A percentile compares a stretch with the other conserved stretches of the same genome.
These are phyloP conservation scores for Tetrapisispora taiwanensis DNA, from an alignment of 805 yeast species.

Conservation along the genomic window DNA sequence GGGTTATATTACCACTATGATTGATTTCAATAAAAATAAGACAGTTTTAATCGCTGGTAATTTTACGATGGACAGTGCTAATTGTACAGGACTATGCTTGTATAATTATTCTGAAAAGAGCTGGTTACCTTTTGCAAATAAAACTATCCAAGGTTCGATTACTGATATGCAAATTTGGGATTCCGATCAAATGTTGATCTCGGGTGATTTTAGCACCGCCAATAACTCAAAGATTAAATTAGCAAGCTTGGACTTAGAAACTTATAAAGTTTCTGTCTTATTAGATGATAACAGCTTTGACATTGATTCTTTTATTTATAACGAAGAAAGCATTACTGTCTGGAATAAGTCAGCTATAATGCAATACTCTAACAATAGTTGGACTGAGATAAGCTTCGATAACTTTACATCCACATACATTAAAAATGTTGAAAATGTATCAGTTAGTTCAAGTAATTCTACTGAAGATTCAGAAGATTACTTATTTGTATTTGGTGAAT, in stretches of 20 bases:
- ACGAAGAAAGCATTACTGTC: slow-evolving; percentile 8
- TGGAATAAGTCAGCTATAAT: slow-evolving; percentile 16
- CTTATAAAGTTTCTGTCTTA: slow-evolving; percentile 7
- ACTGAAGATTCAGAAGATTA: neutral
- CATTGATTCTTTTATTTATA: slow-evolving; percentile 13
- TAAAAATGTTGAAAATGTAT: slow-evolving; percentile 1
- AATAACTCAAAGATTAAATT: slow-evolving; percentile 34
- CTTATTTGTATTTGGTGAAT: slow-evolving; percentile 32
- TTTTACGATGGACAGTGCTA: slow-evolving; percentile 47
- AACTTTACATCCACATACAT: slow-evolving; percentile 5
- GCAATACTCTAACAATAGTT: slow-evolving; percentile 4
- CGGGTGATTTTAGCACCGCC: slow-evolving; percentile 45
- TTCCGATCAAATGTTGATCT: slow-evolving; percentile 32
- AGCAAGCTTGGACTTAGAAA: slow-evolving; percentile 26
- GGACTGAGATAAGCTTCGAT: slow-evolving; percentile 6
- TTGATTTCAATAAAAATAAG: slow-evolving; percentile 32
- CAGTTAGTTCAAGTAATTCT: slow-evolving; percentile 1
- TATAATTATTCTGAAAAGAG: slow-evolving; percentile 44
- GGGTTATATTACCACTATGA: slow-evolving; percentile 34
- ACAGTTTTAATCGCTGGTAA: slow-evolving; percentile 58
- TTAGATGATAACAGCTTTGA: slow-evolving; percentile 4
- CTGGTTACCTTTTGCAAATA: slow-evolving; percentile 38
- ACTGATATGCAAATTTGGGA: slow-evolving; percentile 42
- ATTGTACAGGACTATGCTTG: slow-evolving; percentile 57
- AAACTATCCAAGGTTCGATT: slow-evolving; percentile 41